Conservation (phyloP, 2,329 filamentous ascomycete species). For the Hymenoscyphus albidus region DNA sequence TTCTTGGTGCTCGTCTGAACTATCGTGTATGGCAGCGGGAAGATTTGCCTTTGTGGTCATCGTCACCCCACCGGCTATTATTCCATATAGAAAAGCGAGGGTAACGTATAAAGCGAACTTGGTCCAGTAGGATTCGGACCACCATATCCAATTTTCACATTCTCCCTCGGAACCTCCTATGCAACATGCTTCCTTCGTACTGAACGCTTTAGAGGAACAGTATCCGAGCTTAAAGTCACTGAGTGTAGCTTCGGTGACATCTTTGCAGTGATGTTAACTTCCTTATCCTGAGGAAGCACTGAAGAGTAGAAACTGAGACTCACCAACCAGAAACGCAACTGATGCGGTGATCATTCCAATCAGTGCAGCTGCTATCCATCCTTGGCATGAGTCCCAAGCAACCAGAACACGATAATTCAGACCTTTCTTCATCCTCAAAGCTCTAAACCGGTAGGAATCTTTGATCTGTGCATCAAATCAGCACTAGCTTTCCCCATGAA, state of each 20-base stretch:
- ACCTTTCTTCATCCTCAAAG: constrained; percentile 41
- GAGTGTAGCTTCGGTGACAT: constrained; percentile 50
- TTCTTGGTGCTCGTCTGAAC: constrained; percentile 10
- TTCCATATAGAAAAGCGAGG: constrained; percentile 46
- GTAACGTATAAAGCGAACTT: constrained; percentile 47
- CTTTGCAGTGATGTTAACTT: constrained; percentile 25
- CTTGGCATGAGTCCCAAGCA: constrained; percentile 47
- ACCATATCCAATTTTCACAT: constrained; percentile 26
- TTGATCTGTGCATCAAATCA: constrained; percentile 42
- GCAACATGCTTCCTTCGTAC: constrained; percentile 50
- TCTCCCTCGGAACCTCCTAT: constrained; percentile 31
- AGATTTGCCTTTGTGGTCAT: constrained; percentile 48
- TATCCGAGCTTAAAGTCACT: constrained; percentile 57
- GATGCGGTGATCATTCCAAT: constrained; percentile 53
- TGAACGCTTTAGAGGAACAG: constrained; percentile 44
- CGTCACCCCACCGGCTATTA: constrained; percentile 46
- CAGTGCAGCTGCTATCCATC: constrained; percentile 52
- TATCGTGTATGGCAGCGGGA: constrained; percentile 38
- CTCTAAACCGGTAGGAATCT: constrained; percentile 50
- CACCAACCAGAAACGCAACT: constrained; percentile 48
- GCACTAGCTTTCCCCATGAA: neutral
- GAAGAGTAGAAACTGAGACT: neutral
- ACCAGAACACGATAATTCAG: constrained; percentile 40
- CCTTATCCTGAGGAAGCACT: neutral
- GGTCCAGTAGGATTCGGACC: constrained; percentile 35